Evolutionary conservation across 2,329 filamentous ascomycete species (phyloP).

Genomic region (Monosporascus ibericus): DNA sequence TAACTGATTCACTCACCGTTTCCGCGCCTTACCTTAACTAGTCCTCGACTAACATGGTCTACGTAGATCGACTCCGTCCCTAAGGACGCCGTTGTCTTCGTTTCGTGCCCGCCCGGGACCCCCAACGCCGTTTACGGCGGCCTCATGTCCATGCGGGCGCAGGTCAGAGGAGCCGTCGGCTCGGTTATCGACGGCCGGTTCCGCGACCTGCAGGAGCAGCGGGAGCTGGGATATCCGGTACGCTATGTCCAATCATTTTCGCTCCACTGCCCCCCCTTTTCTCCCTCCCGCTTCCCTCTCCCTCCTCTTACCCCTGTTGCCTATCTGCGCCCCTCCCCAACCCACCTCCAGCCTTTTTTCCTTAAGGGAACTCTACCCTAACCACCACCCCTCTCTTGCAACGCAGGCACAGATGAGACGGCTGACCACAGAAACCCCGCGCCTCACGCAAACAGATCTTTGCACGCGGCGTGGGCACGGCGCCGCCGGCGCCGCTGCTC

Average conservation of each 20-base stretch:
- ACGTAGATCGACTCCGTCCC: conserved; percentile 44
- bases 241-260: not conserved
- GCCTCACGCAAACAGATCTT: conserved; percentile 26
- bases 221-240: conserved; percentile 39
- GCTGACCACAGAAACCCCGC: not conserved
- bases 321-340: not conserved
- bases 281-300: not conserved
- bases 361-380: not conserved
- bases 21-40: not conserved
- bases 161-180: conserved; percentile 37
- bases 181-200: conserved; percentile 47
- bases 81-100: conserved; percentile 40
- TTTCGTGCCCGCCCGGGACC: conserved; percentile 38
- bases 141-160: conserved; percentile 44
- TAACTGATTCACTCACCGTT: too few species aligned
- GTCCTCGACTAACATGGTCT: not conserved
- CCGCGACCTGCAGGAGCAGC: conserved; percentile 48
- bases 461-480: conserved; percentile 37
- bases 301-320: too few species aligned
- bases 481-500: conserved; percentile 34
- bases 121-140: conserved; percentile 50
- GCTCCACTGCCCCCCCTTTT: not conserved
- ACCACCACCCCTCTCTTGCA: not conserved
- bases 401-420: not conserved
- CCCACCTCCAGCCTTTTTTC: too few species aligned